Conservation (phyloP, 768 basidiomycete species). For the Gloeophyllum trabeum region DNA sequence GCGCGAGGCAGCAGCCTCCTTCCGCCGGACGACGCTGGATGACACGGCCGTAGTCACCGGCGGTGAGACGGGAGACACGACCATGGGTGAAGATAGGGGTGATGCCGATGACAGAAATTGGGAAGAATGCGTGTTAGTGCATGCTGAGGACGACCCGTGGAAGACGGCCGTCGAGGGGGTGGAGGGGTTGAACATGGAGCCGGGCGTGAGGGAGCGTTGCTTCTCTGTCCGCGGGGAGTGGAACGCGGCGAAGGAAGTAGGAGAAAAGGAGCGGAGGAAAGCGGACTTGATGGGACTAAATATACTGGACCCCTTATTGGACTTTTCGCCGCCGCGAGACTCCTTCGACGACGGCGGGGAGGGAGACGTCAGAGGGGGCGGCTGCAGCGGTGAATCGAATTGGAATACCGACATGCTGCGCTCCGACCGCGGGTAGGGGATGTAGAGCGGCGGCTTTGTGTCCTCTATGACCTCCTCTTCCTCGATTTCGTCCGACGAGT, state of each 20-base stretch:
- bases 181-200: not conserved
- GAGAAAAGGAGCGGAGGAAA: slow-evolving; percentile 8
- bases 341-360: not conserved
- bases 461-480: not conserved
- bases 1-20: not conserved
- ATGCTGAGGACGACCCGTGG: not conserved
- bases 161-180: not conserved
- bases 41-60: not conserved
- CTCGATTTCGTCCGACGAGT: not conserved
- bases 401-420: not conserved
- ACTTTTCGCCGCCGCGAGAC: not conserved
- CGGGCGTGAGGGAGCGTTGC: not conserved
- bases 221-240: not conserved
- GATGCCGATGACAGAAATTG: too few relatives aligned
- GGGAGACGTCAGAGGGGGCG: not conserved
- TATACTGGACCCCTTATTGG: slow-evolving; percentile 14
- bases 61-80: not conserved
- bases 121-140: too few relatives aligned
- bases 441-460: not conserved
- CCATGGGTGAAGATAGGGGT: not conserved
- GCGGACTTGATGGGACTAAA: slow-evolving; percentile 21
- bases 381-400: not conserved
- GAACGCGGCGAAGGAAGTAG: not conserved
- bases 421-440: not conserved
- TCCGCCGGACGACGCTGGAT: not conserved